Evolutionary conservation across 2,329 filamentous ascomycete genomes (phyloP), one percentile per base, ranked within the genome.

Genomic region (Sclerotinia trifoliorum): DNA sequence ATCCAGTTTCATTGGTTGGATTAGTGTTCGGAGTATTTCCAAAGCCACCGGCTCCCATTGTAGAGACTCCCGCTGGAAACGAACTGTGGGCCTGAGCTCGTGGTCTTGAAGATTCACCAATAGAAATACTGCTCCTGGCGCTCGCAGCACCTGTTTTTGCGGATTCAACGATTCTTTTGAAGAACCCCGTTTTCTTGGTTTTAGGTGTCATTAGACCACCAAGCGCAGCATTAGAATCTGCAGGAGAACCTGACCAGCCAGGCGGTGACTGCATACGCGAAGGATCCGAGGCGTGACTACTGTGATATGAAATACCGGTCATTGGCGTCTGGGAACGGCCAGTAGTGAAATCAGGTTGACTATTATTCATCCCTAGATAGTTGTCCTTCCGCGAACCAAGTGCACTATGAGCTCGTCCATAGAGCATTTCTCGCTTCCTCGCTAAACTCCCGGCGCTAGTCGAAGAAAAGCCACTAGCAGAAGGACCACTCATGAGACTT

Each of bases 381-480:
- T 72, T 74, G 44, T 80, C 80, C 21, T 86, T 87, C 32, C 85
- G 83, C 67, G 85, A 83, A 52, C 86, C 88, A 72, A 91, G 79
- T 3, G 88, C 87, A 75, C 89, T 92, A 71, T 87, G 86, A 21
- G 89, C 84, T 70, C 89, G 79, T 77, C 73, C 79, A 76, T 83
- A 79, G 75, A 76, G 57, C 21, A 72, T 72, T 65, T 79, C 79
- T 72, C 89, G 90, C 75, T 91, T 91, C 70, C 94, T 88, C 42
- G 93, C 94, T 72, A 96, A 87, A 79, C 94, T 98, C 66, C 94
- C 95, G 21, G 95, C 95, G 79, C 95, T 98, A 21, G 95, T 98
- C 63, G 93, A 92, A 78, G 94, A 98, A 79, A 97, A 93, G 17
- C 86, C 94, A 63, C 94, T 89, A 0, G 95, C 95, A 65, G 95